Conservation (phyloP, 768 basidiomycete species). For the Hericium coralloides region DNA sequence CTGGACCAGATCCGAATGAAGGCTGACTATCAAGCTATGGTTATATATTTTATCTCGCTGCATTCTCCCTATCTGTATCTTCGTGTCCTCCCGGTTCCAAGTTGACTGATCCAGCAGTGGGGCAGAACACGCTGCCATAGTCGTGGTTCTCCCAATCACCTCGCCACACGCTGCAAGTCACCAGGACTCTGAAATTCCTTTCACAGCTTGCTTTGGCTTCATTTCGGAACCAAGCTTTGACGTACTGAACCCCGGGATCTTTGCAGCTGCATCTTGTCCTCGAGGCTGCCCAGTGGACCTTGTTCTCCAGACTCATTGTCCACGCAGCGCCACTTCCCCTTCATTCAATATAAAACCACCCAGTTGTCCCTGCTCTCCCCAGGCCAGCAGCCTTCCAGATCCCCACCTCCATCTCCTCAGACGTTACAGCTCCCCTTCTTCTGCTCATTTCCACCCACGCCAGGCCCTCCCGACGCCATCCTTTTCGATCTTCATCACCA, state of each 20-base stretch:
- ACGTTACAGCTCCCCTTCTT: background rate
- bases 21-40: background rate
- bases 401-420: background rate
- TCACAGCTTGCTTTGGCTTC: constrained; percentile 6
- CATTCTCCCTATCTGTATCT: background rate
- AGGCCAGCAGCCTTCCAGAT: background rate
- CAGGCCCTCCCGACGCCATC: no score
- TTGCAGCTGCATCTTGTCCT: constrained; percentile 3
- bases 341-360: constrained; percentile 8
- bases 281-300: constrained; percentile 10
- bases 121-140: background rate
- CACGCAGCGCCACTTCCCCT: background rate
- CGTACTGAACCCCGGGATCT: constrained; percentile 7
- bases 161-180: constrained; percentile 2
- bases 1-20: no score
- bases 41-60: background rate
- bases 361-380: background rate
- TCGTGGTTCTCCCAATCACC: constrained; percentile 1
- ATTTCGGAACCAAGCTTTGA: constrained; percentile 4
- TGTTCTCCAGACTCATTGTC: background rate
- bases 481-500: no score
- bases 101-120: background rate
- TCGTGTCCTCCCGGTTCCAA: background rate
- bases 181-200: constrained; percentile 2
- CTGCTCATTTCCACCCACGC: no score